Evolutionary conservation across 176 grass and related monocot species (phyloP).

Genomic region (Aegilops longissima): DNA sequence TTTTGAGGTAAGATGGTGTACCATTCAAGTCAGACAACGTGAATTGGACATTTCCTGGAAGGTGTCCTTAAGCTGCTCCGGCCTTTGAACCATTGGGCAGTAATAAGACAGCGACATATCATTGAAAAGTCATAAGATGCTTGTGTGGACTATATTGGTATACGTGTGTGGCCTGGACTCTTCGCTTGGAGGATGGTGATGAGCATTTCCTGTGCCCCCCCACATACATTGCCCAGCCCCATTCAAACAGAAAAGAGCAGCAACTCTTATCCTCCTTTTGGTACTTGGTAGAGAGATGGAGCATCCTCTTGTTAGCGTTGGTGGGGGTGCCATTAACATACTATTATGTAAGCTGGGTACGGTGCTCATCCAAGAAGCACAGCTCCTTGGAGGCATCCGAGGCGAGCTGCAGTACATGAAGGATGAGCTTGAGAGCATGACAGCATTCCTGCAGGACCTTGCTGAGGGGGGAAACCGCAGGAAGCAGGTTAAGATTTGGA

Average conservation of each 20-base stretch:
- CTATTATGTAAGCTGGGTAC: conserved; percentile 30
- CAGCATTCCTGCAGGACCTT: conserved; percentile 42
- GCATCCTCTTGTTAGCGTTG: conserved; percentile 20
- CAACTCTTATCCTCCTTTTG: neutral
- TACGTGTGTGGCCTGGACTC: neutral
- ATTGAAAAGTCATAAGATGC: neutral
- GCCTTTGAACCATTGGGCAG: neutral
- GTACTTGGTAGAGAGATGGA: conserved; percentile 29
- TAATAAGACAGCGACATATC: neutral
- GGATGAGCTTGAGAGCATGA: conserved; percentile 51
- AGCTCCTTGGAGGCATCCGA: conserved; percentile 25
- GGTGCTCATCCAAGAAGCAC: conserved; percentile 31
- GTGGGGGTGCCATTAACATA: conserved; percentile 10
- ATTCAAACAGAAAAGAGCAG: neutral
- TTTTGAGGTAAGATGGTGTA: neutral
- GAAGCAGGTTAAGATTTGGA: conserved; percentile 43
- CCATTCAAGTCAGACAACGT: neutral
- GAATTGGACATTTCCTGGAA: neutral
- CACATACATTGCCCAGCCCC: no score
- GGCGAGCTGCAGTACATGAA: conserved; percentile 28
- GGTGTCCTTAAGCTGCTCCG: neutral
- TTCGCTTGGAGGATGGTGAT: neutral
- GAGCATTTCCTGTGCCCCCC: no score
- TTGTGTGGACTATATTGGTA: neutral
- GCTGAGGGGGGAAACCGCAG: conserved; percentile 22